Evolutionary conservation across 2,329 filamentous ascomycete genomes (phyloP), one percentile per base, ranked within the genome.

Genomic region (Colletotrichum tamarilloi): DNA sequence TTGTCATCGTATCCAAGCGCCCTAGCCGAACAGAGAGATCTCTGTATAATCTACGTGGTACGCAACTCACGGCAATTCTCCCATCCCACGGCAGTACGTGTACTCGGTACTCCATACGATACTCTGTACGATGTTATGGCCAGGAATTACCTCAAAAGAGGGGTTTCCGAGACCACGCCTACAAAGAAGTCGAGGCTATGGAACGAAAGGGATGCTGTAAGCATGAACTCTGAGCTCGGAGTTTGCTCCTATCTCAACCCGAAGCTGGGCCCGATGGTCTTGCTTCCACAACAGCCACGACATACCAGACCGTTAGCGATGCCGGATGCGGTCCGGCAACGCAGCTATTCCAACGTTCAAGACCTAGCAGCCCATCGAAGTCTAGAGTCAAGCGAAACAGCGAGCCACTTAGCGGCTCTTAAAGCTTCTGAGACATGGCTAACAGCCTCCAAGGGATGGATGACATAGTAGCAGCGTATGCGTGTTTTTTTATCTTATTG

Each of bases 201-300:
- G 62, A 55, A 55, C 62, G 62, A 64, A 64, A 64, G 62, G 62
- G 62, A 64, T 64, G 12, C 28, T 1, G 8, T 12, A 5, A 26
- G 26, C 22, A 24, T 11, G 30, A 55, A 22, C 49, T 22, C 35
- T 12, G 35, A 38, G 16, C 8, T 11, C 12, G 28, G 62, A 55
- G 22, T 55, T 12, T 11, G 24, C 30, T n/a, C 5, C 46, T 26
- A 19, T 4, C 2, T n/a, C 30, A 11, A 55, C 24, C 8, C 28
- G 30, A 49, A 16, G 14, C 22, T 32, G 26, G 19, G 46, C 9
- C 8, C 14, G 49, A 35, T 55, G 1, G 8, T 14, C 24, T 64
- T 52, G 30, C 24, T 24, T 24, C 26, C 16, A 16, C 7, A 16
- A 16, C 62, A 55, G 46, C 30, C 62, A 64, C 30, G 62, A 22